Percentiles rank a stretch among this genome's conserved stretches.
Conservation (phyloP, 2,329 filamentous ascomycete genomes). For the Teratosphaeria viscida region DNA sequence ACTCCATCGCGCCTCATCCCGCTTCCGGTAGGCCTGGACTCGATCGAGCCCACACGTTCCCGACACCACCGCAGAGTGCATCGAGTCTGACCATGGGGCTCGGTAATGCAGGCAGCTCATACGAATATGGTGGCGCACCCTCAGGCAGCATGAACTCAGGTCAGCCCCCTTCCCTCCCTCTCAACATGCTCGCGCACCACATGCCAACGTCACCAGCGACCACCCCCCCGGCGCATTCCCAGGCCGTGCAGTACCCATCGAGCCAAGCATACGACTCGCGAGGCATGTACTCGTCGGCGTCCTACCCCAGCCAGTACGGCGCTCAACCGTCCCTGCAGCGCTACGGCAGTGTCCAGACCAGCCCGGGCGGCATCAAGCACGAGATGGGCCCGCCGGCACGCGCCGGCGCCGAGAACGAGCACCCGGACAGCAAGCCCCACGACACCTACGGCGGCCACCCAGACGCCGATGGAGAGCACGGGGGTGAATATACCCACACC, state of each 20-base stretch:
- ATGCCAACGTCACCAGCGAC: constrained; percentile 83
- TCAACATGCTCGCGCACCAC: constrained; percentile 58
- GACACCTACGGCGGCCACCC: constrained; percentile 47
- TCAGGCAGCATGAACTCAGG: constrained; percentile 43
- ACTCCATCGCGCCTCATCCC: constrained; percentile 52
- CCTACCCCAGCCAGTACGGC: constrained; percentile 49
- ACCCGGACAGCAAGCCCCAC: constrained; percentile 53
- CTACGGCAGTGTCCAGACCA: constrained; percentile 48
- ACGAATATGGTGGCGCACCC: constrained; percentile 58
- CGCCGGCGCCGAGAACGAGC: constrained; percentile 49
- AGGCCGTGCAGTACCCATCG: constrained; percentile 70
- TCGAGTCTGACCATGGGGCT: constrained; percentile 68
- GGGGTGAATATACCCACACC: constrained; percentile 76
- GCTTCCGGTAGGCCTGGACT: constrained; percentile 55
- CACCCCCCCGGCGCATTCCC: constrained; percentile 67
- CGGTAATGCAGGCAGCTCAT: constrained; percentile 60
- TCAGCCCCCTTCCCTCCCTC: constrained; percentile 73
- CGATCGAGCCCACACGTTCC: constrained; percentile 84
- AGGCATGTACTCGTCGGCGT: constrained; percentile 63
- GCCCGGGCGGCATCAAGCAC: constrained; percentile 54
- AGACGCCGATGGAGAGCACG: constrained; percentile 32
- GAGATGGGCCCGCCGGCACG: constrained; percentile 79
- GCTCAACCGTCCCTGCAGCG: constrained; percentile 62
- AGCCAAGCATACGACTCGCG: constrained; percentile 69
- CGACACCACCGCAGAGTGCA: constrained; percentile 86